phyloP scores from a whole-genome alignment of 1,284 basidiomycete species.

The Peniophora sp. region DNA sequence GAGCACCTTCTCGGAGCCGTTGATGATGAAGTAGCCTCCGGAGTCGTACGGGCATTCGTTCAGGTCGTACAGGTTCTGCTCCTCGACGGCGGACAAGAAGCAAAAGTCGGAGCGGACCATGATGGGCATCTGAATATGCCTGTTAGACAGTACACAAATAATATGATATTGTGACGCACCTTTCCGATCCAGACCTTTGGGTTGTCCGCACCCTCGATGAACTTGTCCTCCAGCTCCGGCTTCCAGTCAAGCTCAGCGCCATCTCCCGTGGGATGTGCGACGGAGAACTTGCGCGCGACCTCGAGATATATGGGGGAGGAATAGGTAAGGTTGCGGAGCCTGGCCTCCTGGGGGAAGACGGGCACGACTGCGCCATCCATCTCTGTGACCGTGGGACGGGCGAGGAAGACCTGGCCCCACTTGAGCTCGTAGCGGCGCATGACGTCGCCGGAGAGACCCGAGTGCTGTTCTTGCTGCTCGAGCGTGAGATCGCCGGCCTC shows the following conservation, averaged over 20 bases:
- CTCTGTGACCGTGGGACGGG: conserved; percentile 91
- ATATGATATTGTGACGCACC: conserved; percentile 38
- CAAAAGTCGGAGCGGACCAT: conserved; percentile 98
- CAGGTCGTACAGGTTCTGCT: conserved; percentile 80
- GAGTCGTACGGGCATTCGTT: conserved; percentile 99
- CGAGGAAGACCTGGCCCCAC: conserved; percentile 97
- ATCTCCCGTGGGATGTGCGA: conserved; percentile 77
- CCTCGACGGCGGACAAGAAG: conserved; percentile 75
- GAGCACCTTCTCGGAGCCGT: conserved; percentile 98
- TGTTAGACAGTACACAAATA: not conserved
- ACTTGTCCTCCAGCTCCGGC: conserved; percentile 57
- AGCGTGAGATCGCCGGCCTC: conserved; percentile 91
- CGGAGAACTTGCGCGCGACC: conserved; percentile 81
- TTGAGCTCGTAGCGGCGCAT: conserved; percentile 94
- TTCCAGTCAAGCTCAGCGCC: conserved; percentile 87
- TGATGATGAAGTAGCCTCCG: conserved; percentile 99
- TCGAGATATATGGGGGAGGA: conserved; percentile 96
- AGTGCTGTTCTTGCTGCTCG: conserved; percentile 94
- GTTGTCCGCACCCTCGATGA: conserved; percentile 42
- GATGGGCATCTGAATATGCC: conserved; percentile 74
- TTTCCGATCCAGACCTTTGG: conserved; percentile 95
- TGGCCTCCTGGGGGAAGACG: conserved; percentile 96
- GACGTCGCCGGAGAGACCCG: conserved; percentile 71
- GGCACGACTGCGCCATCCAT: conserved; percentile 91
- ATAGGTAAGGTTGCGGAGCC: conserved; percentile 91